Percentiles rank a stretch among this genome's conserved stretches.
These are phyloP conservation scores for Citrullus colocynthis DNA, from an alignment of 306 rosid genomes.

Conservation along the genomic window DNA sequence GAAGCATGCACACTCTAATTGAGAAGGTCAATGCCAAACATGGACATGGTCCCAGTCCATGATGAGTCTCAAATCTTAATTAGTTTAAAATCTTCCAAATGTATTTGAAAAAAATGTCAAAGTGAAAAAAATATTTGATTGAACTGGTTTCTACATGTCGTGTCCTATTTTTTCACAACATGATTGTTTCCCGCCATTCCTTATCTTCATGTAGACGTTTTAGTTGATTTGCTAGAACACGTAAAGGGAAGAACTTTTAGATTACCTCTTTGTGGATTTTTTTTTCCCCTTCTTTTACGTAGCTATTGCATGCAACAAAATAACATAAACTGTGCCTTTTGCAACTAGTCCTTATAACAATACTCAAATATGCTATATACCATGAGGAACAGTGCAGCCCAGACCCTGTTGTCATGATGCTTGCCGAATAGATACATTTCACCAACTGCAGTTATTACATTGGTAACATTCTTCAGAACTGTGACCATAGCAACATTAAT, in stretches of 20 bases:
- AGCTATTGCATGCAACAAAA: neutral
- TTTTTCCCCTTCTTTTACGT: neutral
- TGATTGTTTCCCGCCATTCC: neutral
- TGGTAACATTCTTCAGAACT: constrained; percentile 90
- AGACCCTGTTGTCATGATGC: constrained; percentile 77
- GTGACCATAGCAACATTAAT: constrained; percentile 99
- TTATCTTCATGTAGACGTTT: neutral
- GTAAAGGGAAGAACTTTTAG: no score
- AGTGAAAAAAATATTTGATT: neutral
- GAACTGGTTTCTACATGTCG: neutral
- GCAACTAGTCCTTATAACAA: constrained; percentile 10
- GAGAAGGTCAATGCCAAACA: neutral
- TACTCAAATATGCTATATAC: constrained; percentile 27
- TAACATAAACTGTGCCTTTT: neutral
- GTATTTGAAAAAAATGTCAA: no score
- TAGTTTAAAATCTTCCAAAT: neutral
- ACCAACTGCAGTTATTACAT: constrained; percentile 93
- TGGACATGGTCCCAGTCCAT: neutral
- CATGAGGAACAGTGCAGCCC: constrained; percentile 95
- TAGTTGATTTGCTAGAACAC: no score
- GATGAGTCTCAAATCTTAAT: neutral
- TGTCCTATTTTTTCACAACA: neutral
- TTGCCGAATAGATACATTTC: constrained; percentile 88
- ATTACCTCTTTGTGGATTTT: no score
- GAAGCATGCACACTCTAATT: neutral